Evolutionary conservation across 768 basidiomycete species (phyloP).

Genomic region (Lentinula sp.): DNA sequence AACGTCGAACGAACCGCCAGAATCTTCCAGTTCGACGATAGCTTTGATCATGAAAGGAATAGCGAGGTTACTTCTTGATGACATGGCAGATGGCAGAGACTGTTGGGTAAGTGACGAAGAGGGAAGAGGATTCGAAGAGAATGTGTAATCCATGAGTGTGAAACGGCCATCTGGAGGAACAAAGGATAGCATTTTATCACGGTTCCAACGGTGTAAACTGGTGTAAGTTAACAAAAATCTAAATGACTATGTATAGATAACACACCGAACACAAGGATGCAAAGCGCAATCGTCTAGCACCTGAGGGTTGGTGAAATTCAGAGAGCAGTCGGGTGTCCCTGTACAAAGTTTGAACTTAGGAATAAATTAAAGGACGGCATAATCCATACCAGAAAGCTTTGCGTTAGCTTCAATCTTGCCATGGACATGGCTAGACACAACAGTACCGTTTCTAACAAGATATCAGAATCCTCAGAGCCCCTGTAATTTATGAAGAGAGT

Average conservation of each 20-base stretch:
- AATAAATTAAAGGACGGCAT: not conserved
- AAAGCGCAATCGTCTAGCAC: conserved; percentile 77
- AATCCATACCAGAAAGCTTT: conserved; percentile 61
- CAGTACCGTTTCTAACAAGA: conserved; percentile 54
- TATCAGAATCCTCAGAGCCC: not conserved
- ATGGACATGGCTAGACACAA: conserved; percentile 60
- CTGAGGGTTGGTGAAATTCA: conserved; percentile 73
- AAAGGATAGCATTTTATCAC: conserved; percentile 77
- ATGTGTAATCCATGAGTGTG: conserved; percentile 78
- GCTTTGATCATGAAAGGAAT: conserved; percentile 47
- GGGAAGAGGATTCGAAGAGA: conserved; percentile 35
- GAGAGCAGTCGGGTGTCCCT: conserved; percentile 86
- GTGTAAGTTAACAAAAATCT: not conserved
- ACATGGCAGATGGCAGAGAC: not conserved
- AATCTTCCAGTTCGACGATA: conserved; percentile 36
- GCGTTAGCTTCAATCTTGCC: conserved; percentile 77
- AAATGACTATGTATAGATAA: conserved; percentile 2
- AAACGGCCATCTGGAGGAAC: conserved; percentile 93
- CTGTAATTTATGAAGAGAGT: conserved; percentile 12
- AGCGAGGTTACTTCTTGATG: conserved; percentile 27
- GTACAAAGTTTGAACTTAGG: conserved; percentile 8
- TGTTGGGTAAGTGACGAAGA: conserved; percentile 1
- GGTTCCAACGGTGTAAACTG: conserved; percentile 76
- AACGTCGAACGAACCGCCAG: conserved; percentile 53
- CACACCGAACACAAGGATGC: conserved; percentile 88